A percentile compares a stretch with the other conserved stretches of the same genome.
Conservation (phyloP, 2,329 filamentous ascomycete species). For the Beauveria brongniartii region DNA sequence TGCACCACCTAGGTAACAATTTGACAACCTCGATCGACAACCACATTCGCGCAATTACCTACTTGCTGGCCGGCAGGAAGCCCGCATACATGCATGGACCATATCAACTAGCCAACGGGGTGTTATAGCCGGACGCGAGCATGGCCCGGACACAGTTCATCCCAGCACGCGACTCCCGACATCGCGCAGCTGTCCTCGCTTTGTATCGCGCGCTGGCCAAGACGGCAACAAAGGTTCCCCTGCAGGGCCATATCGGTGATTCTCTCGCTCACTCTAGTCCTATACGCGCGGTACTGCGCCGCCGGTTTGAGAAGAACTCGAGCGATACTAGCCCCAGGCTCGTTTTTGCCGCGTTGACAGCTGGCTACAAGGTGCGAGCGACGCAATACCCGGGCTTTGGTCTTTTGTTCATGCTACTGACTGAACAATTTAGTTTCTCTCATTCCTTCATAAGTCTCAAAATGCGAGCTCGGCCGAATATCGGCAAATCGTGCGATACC, state of each 20-base stretch:
- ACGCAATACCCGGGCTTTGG: background rate
- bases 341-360: conserved; percentile 52
- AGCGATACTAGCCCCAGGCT: conserved; percentile 50
- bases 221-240: conserved; percentile 43
- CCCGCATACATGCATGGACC: background rate
- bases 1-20: background rate
- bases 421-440: conserved; percentile 28
- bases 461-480: conserved; percentile 31
- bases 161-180: conserved; percentile 42
- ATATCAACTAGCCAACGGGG: background rate
- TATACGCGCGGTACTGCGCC: conserved; percentile 50
- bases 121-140: background rate
- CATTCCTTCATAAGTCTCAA: conserved; percentile 32
- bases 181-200: conserved; percentile 53
- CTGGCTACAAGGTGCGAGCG: conserved; percentile 55
- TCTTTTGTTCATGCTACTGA: background rate
- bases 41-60: background rate
- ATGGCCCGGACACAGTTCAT: conserved; percentile 30
- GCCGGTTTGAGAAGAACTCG: conserved; percentile 54
- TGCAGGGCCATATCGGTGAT: conserved; percentile 36
- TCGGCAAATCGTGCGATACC: conserved; percentile 31
- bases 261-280: conserved; percentile 27
- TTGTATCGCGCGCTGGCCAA: conserved; percentile 64
- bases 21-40: background rate
- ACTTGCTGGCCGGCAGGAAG: background rate